Evolutionary conservation across 2,329 filamentous ascomycete genomes (phyloP).

Genomic region (Clarireedia homoeocarpa): DNA sequence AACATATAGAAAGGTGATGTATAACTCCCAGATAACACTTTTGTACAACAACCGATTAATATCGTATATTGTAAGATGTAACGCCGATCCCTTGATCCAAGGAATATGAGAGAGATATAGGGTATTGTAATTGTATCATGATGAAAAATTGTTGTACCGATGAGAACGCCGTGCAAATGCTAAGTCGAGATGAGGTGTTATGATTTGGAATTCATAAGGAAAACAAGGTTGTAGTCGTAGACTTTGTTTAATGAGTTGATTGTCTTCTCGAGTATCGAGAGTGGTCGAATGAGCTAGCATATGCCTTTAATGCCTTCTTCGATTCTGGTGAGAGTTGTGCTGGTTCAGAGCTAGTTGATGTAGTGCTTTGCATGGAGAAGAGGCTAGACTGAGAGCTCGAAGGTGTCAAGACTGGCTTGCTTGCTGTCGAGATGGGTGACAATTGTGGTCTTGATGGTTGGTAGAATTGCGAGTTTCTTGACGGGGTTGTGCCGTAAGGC

Average conservation of each 20-base stretch:
- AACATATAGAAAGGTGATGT: conserved; percentile 4
- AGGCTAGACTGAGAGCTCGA: conserved; percentile 82
- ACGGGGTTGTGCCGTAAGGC: conserved; percentile 42
- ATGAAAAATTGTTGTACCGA: conserved; percentile 11
- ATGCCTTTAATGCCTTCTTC: conserved; percentile 72
- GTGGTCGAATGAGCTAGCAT: conserved; percentile 84
- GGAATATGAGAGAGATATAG: conserved; percentile 21
- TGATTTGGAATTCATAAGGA: conserved; percentile 9
- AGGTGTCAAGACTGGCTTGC: conserved; percentile 47
- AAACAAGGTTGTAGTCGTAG: not conserved
- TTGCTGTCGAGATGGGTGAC: conserved; percentile 29
- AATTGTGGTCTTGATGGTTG: conserved; percentile 43
- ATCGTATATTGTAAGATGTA: conserved; percentile 16
- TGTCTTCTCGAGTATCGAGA: conserved; percentile 29
- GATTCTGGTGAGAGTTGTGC: conserved; percentile 65
- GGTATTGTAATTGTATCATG: conserved; percentile 23
- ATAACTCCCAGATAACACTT: conserved; percentile 19
- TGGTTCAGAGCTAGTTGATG: conserved; percentile 42
- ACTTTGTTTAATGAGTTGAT: conserved; percentile 23
- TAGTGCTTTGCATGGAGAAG: conserved; percentile 64
- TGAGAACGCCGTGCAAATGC: conserved; percentile 22
- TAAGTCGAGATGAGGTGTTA: conserved; percentile 11
- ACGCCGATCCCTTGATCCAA: conserved; percentile 22
- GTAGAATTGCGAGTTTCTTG: conserved; percentile 30
- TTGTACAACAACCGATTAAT: conserved; percentile 23